Base-by-base conservation (phyloP, 805 yeast species). In the Candida namnaoensis region DNA sequence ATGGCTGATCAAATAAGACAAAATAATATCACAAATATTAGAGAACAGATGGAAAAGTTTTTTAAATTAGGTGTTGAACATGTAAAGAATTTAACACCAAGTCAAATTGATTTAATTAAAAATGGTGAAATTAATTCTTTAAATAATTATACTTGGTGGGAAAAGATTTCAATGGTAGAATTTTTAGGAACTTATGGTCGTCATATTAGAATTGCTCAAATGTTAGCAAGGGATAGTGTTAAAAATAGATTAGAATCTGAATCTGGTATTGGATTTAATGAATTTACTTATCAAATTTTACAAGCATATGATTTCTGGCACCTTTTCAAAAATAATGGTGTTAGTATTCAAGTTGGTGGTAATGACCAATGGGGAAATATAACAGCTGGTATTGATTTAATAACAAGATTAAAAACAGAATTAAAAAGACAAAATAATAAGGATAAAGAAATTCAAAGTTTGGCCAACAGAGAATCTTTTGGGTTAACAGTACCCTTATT, bases 331-430 rank as follows among this genome's bases (percentile, higher is more conserved):
- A 58, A 73, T 13, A 62, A 75, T 33, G 61, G 67, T 4, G 90
- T 90, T 36, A 68, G 71, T 36, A 62, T 88, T 12, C 98, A 93
- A 64, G 80, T 85, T 32, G 99, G 99, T 24, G 99, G 99, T 6
- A 88, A 85, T 56, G 99, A 93, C 58, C 99, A 93, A 62, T 93
- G 96, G 88, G 99, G 99, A 1, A 93, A 93, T 54, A 93, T 93
- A 44, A 87, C 95, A 2, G 97, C 98, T 1, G 99, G 99, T 0
- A 75, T 86, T 34, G 99, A 93, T 53, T 69, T 93, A 44, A 88
- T 90, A 34, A 69, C 82, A 1, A 66, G 95, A 47, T 57, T 85
- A 26, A 60, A 50, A 51, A 60, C 46, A 50, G 50, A 41, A 41
- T 49, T 28, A 28, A 46, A 40, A 35, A 41, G 35, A 41, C 46